Evolutionary conservation across 805 yeast genomes (phyloP).

Genomic region (Kuraishia cidri): DNA sequence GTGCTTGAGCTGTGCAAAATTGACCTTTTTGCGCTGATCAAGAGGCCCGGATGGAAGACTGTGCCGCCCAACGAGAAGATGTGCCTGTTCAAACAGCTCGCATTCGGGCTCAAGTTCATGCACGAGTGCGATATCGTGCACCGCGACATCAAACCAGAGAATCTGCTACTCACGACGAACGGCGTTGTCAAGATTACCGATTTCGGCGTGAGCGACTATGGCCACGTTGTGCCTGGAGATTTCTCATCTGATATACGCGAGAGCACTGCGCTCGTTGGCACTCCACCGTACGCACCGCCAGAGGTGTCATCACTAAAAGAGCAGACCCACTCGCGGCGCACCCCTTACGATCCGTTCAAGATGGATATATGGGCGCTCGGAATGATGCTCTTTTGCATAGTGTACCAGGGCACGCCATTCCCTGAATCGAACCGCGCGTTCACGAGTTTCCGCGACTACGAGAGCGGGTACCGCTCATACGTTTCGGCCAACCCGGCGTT

Average conservation of each 20-base stretch:
- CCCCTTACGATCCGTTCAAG: slow-evolving; percentile 48
- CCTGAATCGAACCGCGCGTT: slow-evolving; percentile 35
- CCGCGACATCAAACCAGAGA: slow-evolving; percentile 92
- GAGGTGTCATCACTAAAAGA: slow-evolving; percentile 55
- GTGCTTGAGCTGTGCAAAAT: slow-evolving; percentile 59
- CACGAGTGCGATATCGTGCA: slow-evolving; percentile 82
- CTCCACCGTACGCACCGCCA: slow-evolving; percentile 81
- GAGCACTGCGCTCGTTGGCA: slow-evolving; percentile 56
- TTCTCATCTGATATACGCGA: slow-evolving; percentile 29
- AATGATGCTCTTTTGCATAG: slow-evolving; percentile 54
- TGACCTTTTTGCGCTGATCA: slow-evolving; percentile 54
- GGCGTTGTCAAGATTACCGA: slow-evolving; percentile 75
- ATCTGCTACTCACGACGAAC: slow-evolving; percentile 55
- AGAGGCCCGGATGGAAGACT: slow-evolving; percentile 54
- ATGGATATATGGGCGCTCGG: slow-evolving; percentile 79
- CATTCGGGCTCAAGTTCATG: slow-evolving; percentile 55
- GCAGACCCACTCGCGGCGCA: slow-evolving; percentile 20
- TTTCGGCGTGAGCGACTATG: slow-evolving; percentile 82
- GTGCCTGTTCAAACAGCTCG: slow-evolving; percentile 69
- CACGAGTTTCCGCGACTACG: slow-evolving; percentile 52
- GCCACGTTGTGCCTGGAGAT: slow-evolving; percentile 50
- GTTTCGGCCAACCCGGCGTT: slow-evolving; percentile 26
- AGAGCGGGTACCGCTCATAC: slow-evolving; percentile 24
- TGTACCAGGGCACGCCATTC: slow-evolving; percentile 56
- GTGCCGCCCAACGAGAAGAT: slow-evolving; percentile 42